Percentiles rank a stretch among this genome's conserved stretches.
These are phyloP conservation scores for Salix caprea DNA, from an alignment of 345 rosid genomes.

Conservation along the genomic window DNA sequence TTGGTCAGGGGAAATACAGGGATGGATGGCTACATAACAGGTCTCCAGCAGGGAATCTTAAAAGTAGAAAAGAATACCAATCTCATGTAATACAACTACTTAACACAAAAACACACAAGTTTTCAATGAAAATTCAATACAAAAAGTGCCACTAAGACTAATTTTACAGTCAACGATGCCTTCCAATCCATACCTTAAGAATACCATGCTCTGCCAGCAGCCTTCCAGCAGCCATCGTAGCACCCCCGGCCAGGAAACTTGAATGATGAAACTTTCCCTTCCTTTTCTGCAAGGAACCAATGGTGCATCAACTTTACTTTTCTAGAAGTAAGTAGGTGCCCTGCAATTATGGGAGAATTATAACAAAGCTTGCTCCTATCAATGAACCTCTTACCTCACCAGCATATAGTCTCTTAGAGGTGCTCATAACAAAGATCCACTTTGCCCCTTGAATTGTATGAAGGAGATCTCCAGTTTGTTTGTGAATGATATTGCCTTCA, in stretches of 20 bases:
- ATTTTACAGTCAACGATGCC: no score
- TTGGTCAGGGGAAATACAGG: no score
- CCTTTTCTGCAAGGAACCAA: conserved; percentile 57
- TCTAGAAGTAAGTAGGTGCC: not conserved
- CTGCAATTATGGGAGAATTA: not conserved
- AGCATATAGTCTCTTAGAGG: conserved; percentile 65
- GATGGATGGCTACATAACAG: no score
- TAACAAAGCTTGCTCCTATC: not conserved
- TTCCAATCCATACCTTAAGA: conserved; percentile 51
- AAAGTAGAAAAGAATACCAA: no score
- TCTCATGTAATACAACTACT: no score
- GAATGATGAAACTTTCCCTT: conserved; percentile 94
- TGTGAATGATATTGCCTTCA: conserved; percentile 65
- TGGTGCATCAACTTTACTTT: not conserved
- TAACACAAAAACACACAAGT: no score
- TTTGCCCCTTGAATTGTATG: conserved; percentile 53
- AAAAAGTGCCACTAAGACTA: no score
- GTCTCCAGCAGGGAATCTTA: no score
- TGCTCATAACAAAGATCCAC: conserved; percentile 90
- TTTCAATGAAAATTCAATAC: no score
- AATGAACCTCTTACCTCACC: conserved; percentile 49
- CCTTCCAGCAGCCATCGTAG: conserved; percentile 87
- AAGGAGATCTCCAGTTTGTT: conserved; percentile 44
- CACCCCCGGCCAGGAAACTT: conserved; percentile 95
- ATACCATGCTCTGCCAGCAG: conserved; percentile 57